Conservation (phyloP, 805 yeast species). For the Candida ficus region DNA sequence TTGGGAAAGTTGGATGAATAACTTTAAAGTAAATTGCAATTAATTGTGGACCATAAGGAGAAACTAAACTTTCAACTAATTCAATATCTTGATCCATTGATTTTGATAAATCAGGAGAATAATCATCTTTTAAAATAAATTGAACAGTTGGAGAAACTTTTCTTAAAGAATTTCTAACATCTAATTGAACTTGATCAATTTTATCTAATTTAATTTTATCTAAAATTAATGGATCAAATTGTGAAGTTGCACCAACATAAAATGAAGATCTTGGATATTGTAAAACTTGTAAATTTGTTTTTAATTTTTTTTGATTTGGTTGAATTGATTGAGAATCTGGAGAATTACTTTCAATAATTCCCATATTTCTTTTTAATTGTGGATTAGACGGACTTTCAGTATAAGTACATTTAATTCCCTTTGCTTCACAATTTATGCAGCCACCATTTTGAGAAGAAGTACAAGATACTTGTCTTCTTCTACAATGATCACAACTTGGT, state of each 20-base stretch:
- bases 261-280: slow-evolving; percentile 90
- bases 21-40: slow-evolving; percentile 78
- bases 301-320: slow-evolving; percentile 12
- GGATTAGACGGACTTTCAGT: slow-evolving; percentile 44
- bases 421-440: slow-evolving; percentile 68
- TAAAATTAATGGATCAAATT: slow-evolving; percentile 68
- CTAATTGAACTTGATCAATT: slow-evolving; percentile 75
- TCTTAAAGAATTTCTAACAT: slow-evolving; percentile 61
- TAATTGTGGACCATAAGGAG: slow-evolving; percentile 87
- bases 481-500: slow-evolving; percentile 69
- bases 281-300: slow-evolving; percentile 34
- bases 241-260: slow-evolving; percentile 83
- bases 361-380: slow-evolving; percentile 32
- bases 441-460: slow-evolving; percentile 57
- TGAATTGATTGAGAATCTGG: slow-evolving; percentile 1
- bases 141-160: slow-evolving; percentile 74
- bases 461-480: slow-evolving; percentile 76
- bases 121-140: slow-evolving; percentile 78
- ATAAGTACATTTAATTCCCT: slow-evolving; percentile 70
- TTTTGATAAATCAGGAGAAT: slow-evolving; percentile 60
- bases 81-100: slow-evolving; percentile 76
- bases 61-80: slow-evolving; percentile 74
- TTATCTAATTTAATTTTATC: slow-evolving; percentile 60
- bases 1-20: slow-evolving; percentile 89
- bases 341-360: slow-evolving; percentile 15